phyloP scores from a whole-genome alignment of 768 basidiomycete species.

The Collybia sp. region DNA sequence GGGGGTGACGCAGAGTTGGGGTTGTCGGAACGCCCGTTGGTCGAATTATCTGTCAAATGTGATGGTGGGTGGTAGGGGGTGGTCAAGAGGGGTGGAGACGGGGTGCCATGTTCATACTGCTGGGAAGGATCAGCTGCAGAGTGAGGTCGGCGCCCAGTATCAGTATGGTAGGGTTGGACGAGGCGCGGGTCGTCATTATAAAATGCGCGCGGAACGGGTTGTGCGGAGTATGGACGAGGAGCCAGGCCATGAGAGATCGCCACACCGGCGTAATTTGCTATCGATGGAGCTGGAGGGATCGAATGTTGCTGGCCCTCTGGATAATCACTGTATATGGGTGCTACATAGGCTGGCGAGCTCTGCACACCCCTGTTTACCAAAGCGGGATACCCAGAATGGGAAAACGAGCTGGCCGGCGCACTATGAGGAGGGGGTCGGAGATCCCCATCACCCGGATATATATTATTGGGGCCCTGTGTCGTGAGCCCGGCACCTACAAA shows the following conservation, averaged over 20 bases:
- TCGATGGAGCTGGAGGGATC: conserved; percentile 6
- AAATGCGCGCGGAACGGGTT: conserved; percentile 18
- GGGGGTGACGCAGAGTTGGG: conserved; percentile 7
- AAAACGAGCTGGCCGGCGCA: conserved; percentile 12
- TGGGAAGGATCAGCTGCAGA: conserved; percentile 6
- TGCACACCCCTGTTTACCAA: neutral
- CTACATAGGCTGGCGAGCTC: conserved; percentile 5
- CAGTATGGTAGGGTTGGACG: conserved; percentile 12
- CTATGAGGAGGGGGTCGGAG: conserved; percentile 16
- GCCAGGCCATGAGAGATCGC: conserved; percentile 18
- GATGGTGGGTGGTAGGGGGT: conserved; percentile 21
- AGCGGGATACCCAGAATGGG: conserved; percentile 8
- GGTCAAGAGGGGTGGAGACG: conserved; percentile 21
- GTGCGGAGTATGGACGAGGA: conserved; percentile 21
- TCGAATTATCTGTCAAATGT: conserved; percentile 8
- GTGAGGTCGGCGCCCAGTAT: conserved; percentile 5
- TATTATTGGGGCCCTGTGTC: conserved; percentile 8
- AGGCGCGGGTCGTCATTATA: conserved; percentile 13
- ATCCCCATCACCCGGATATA: conserved; percentile 10
- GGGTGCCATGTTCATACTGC: conserved; percentile 8
- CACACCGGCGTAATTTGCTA: conserved; percentile 15
- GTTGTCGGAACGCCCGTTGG: conserved; percentile 1
- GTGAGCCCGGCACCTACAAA: conserved; percentile 23
- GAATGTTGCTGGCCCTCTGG: conserved; percentile 6
- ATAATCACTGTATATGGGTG: conserved; percentile 5